Base-by-base conservation (phyloP, 2,329 filamentous ascomycete species). In the Cercospora sesami region DNA sequence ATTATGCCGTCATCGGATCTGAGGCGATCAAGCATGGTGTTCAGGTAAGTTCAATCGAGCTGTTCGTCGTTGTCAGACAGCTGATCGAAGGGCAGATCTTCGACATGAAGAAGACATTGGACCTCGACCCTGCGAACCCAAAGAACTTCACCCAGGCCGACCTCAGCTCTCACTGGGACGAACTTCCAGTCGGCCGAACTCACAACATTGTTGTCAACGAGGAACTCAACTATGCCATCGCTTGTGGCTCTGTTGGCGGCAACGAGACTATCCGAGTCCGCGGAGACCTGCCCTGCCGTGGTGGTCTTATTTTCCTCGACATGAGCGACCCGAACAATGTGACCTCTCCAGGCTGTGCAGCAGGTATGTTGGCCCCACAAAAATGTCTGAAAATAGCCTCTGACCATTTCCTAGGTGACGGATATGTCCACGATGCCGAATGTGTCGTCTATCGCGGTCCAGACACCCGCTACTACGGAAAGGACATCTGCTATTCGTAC, bases 41-140 rank as follows among this genome's bases (percentile, higher is more conserved):
- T 60, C 87, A 89, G 36, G 59, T 61, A 31, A 42, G 59, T 42
- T 26, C 10, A 21, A 18, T 23, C 21, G 36, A 16, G 12, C 31
- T 26, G 5, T 31, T 7, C 10, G 59, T 16, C 7, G 14, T 10
- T 18, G 16, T 28, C 59, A 61, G 59, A 12, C 30, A 23, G 21
- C 59, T 61, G 31, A 61, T 9, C 2, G 10, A 8, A 58, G 53
- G 0, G 16, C 42, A 63, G 77, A 82, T 89, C 77, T 89, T 89
- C 73, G 87, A 89, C 78, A 83, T 88, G 85, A 83, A 81, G 73
- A 88, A 83, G 79, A 79, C 86, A 12, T 79, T 85, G 62, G 77
- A 78, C 39, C 75, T 86, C 64, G 79, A 83, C 75, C 80, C 82
- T 1, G 78, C 77, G 1, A 78, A 69, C 23, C 83, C 80, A 10